Evolutionary conservation across 306 rosid species (phyloP), one percentile per base, ranked within the genome.

Genomic region (Fagus crenata): DNA sequence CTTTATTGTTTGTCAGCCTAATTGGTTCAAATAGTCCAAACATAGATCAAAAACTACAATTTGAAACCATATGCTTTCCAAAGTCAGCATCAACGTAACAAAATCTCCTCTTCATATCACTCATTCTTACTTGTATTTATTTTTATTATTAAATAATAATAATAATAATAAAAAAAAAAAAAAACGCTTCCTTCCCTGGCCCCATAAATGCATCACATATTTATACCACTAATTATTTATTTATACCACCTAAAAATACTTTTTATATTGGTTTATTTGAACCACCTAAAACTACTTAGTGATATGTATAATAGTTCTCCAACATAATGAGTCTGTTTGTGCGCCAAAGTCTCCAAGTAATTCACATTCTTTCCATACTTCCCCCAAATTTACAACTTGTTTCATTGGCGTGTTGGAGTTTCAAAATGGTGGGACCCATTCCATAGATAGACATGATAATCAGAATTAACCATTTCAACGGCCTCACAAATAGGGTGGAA

Each of bases 401-500:
- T 76, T 61, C 36, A 56, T 67, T 65, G 49, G 63, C 40, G 3
- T 35, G 4, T 40, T 53, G 71, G 46, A n/a, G 82, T 78, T 78
- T 74, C 77, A 61, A 58, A 75, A 73, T 76, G 75, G 43, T 75
- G 35, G 42, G 35, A 51, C 6, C 49, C 70, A 3, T 65, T 46
- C 70, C 42, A 35, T 58, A 71, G 67, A 56, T 17, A 41, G 12
- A 53, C 55, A 61, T 3, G 68, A 67, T 53, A 65, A 39, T 78
- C 31, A 72, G 49, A 28, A 22, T 39, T 9, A 14, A 33, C 53
- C 73, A 75, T 28, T 71, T 71, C 72, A 31, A 14, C 31, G 73
- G 69, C 71, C 78, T 56, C 58, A 53, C 56, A 69, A 81, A 49
- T 61, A 53, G 69, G 35, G 28, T 56, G 55, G 55, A 83, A 76